Percentiles rank a stretch among this genome's conserved stretches.
Evolutionary conservation across 225 moss, liverwort and hornwort species (phyloP).

Genomic region (Straminergon stramineum): DNA sequence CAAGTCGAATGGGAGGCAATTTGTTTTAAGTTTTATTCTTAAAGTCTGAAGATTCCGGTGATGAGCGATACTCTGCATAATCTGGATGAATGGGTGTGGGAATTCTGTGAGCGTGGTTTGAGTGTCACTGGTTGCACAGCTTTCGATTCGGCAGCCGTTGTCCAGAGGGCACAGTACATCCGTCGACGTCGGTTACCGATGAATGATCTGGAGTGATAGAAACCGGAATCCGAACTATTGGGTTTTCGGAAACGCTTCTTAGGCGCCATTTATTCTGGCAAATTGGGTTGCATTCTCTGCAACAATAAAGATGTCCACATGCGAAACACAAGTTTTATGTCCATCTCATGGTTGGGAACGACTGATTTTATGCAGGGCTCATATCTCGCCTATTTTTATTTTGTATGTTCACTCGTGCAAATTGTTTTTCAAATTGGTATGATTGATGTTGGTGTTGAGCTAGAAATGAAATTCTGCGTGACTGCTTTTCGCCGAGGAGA

Average conservation of each 20-base stretch:
- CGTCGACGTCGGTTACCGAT: background rate
- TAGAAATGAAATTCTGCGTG: background rate
- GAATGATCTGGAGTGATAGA: background rate
- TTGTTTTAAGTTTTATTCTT: background rate
- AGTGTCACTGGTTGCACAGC: background rate
- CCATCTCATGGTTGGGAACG: background rate
- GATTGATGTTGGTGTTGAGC: background rate
- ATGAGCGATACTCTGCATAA: background rate
- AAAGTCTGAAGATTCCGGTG: background rate
- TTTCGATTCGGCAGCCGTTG: background rate
- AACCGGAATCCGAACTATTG: background rate
- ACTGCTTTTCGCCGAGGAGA: background rate
- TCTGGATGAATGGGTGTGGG: background rate
- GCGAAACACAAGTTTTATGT: too few relatives aligned
- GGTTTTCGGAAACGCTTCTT: background rate
- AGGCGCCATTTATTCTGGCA: background rate
- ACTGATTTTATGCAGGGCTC: too few relatives aligned
- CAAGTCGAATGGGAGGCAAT: background rate
- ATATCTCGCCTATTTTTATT: background rate
- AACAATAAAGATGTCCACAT: background rate
- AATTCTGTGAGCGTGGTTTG: background rate
- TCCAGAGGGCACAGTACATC: background rate
- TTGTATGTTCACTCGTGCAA: too few relatives aligned
- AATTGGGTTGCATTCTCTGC: background rate
- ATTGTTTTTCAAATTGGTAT: background rate